Conservation (phyloP, 306 rosid species). For the Casuarina cunninghamiana region DNA sequence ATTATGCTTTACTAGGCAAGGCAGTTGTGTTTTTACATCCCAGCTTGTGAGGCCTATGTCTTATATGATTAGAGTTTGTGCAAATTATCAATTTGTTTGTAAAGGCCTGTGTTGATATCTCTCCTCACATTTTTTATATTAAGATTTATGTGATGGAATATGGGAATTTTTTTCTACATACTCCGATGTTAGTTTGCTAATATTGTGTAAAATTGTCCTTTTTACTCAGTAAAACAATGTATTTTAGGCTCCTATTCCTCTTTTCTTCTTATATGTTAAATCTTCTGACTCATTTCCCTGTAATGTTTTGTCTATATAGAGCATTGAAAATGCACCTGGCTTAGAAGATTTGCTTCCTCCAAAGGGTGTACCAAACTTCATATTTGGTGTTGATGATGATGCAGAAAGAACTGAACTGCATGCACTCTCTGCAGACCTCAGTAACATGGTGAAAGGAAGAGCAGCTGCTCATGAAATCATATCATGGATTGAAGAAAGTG, state of each 20-base stretch:
- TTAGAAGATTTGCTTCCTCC: constrained; percentile 95
- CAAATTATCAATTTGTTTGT: not conserved
- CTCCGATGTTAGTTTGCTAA: no score
- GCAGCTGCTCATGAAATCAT: constrained; percentile 80
- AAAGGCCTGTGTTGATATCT: not conserved
- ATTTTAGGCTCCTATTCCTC: not conserved
- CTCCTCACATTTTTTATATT: not conserved
- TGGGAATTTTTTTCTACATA: no score
- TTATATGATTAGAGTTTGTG: not conserved
- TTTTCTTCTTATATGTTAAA: not conserved
- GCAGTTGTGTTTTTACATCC: not conserved
- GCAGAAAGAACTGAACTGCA: constrained; percentile 56
- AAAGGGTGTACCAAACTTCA: constrained; percentile 79
- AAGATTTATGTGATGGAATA: no score
- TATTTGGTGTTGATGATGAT: constrained; percentile 53
- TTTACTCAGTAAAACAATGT: no score
- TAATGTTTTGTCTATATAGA: constrained; percentile 46
- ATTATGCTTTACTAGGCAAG: not conserved
- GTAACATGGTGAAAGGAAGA: constrained; percentile 84
- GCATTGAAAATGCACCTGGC: constrained; percentile 96
- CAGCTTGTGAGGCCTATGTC: not conserved
- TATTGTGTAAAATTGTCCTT: not conserved
- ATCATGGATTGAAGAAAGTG: constrained; percentile 81
- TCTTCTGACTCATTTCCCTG: constrained; percentile 16
- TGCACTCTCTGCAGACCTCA: constrained; percentile 69